Evolutionary conservation across 495 filamentous ascomycete species (phyloP).

Genomic region (Penicillium antarcticum): DNA sequence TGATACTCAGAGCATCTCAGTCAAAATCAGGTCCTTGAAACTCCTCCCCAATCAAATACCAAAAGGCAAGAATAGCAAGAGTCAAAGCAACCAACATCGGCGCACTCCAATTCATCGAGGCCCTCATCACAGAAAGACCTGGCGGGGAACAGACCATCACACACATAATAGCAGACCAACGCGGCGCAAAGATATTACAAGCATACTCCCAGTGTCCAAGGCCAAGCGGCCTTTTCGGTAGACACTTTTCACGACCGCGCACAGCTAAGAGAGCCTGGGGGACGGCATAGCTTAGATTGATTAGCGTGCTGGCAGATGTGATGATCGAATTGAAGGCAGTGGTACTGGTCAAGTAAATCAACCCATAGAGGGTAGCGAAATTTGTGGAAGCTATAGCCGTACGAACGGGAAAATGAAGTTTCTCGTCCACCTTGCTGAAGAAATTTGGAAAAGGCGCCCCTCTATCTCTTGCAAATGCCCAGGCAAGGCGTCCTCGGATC

Average conservation of each 20-base stretch:
- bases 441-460: constrained; percentile 12
- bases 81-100: constrained; percentile 25
- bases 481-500: constrained; percentile 28
- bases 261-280: constrained; percentile 31
- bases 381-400: constrained; percentile 25
- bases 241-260: constrained; percentile 21
- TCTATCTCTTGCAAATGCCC: constrained; percentile 38
- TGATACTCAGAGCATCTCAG: background rate
- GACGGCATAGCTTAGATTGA: constrained; percentile 35
- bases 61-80: constrained; percentile 19
- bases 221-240: constrained; percentile 24
- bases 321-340: constrained; percentile 42
- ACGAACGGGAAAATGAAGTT: constrained; percentile 23
- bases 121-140: constrained; percentile 6
- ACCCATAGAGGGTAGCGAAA: constrained; percentile 32
- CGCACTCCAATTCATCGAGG: constrained; percentile 32
- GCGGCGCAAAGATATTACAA: constrained; percentile 31
- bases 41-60: constrained; percentile 7
- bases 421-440: constrained; percentile 19
- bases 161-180: constrained; percentile 27
- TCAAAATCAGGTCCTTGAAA: background rate
- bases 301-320: constrained; percentile 31
- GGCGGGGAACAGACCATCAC: background rate
- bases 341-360: constrained; percentile 38
- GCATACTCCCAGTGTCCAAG: constrained; percentile 23